Evolutionary conservation across 768 basidiomycete genomes (phyloP), one percentile per base, ranked within the genome.

Genomic region (Tylopilus sp.): DNA sequence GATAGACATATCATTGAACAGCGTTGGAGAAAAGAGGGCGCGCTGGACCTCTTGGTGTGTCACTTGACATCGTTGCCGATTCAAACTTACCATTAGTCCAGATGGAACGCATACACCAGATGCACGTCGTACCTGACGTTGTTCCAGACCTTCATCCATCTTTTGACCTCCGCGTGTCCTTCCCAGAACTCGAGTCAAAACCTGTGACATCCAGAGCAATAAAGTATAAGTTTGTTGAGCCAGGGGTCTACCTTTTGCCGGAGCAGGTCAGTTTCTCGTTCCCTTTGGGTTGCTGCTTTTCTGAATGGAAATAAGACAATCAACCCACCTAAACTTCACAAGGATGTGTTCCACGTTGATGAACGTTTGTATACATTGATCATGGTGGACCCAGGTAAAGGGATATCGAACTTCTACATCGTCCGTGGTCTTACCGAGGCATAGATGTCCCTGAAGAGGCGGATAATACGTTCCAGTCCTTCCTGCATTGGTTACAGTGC

Each of bases 91-190:
- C 30, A 10, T 12, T 36, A 19, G 28, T 28, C 8, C 64, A 94
- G 88, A 97, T 97, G 92, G 90, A 97, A 65, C 87, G 95, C 64
- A 64, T 98, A 41, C 78, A 92, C 60, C 90, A 94, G 72, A 92
- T 97, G 92, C 73, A 85, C 45, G 85, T 98, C 52, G 77, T 97
- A 3, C 95, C 96, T 0, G 96, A 99, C 64, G 73, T 95, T 12
- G 67, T 98, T 17, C 83, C 89, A 1, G 74, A 74, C 33, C 65
- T 96, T 9, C 81, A 78, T 46, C 92, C 92, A 0, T 80, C 82
- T 17, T 63, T 92, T 33, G 91, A 96, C 63, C 72, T 98, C 13
- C 84, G 81, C 24, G 70, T 95, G 46, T 77, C 79, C 21, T 82
- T 80, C 59, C 78, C 74, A n/a, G 71, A 70, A 48, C 55, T 65